Conservation (phyloP, 2,329 filamentous ascomycete species). For the Diaporthe sp. region DNA sequence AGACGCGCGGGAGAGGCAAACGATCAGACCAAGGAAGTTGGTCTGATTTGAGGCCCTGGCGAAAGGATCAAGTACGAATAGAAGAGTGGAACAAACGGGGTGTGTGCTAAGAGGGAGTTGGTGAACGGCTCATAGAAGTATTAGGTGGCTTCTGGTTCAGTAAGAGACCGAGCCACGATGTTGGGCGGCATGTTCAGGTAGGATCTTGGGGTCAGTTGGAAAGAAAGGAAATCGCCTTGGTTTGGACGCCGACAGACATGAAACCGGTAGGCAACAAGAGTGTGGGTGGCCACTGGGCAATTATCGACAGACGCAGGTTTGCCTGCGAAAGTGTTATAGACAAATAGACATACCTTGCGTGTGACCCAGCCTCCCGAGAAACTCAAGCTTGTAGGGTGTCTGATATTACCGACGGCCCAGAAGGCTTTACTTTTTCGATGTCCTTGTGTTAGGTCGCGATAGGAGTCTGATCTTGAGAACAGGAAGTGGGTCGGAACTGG, state of each 20-base stretch:
- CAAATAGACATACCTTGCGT: background rate
- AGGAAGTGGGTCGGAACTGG: too few species aligned
- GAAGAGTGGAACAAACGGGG: rapidly evolving
- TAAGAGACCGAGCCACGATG: background rate
- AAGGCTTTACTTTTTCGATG: background rate
- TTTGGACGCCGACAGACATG: background rate
- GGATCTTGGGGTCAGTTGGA: background rate
- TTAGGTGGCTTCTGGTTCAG: too few species aligned
- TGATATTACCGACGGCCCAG: background rate
- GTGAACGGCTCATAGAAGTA: background rate
- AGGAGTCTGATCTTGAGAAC: background rate
- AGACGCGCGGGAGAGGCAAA: background rate
- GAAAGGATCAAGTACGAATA: background rate
- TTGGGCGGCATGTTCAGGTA: too few species aligned
- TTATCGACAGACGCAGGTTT: background rate
- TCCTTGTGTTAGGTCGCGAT: too few species aligned
- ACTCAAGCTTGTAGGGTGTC: background rate
- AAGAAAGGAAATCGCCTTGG: background rate
- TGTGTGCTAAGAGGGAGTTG: background rate
- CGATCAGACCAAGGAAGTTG: background rate
- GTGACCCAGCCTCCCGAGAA: background rate
- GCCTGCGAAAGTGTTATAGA: background rate
- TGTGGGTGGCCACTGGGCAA: too few species aligned
- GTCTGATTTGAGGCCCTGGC: background rate
- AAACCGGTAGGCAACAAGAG: background rate